A percentile compares a stretch with the other conserved stretches of the same genome.
Evolutionary conservation across 129 eudicot species (phyloP).

Genomic region (Cynara cardunculus): DNA sequence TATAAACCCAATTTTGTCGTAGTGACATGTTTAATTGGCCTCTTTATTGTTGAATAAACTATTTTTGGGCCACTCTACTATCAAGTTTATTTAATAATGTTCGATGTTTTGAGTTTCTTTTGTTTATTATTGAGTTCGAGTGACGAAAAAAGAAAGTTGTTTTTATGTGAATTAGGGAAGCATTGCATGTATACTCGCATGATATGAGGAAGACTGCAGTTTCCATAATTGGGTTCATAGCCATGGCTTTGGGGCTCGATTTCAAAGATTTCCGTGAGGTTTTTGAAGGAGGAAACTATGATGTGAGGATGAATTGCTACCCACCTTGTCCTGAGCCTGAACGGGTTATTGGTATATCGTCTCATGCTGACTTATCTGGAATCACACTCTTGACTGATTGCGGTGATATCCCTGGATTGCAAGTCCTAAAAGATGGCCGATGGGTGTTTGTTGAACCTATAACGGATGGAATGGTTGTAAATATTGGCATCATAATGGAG

Average conservation of each 20-base stretch:
- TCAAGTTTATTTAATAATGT: no score
- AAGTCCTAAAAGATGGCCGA: constrained; percentile 32
- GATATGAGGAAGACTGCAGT: constrained; percentile 30
- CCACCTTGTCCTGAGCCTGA: constrained; percentile 40
- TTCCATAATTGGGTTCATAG: constrained; percentile 34
- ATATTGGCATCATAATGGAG: constrained; percentile 41
- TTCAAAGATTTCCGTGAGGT: constrained; percentile 15
- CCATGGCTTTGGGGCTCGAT: constrained; percentile 33
- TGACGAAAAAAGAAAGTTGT: not conserved
- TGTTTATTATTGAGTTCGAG: not conserved
- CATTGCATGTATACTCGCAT: constrained; percentile 22
- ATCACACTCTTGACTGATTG: constrained; percentile 40
- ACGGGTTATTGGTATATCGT: constrained; percentile 35
- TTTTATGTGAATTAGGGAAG: constrained; percentile 28
- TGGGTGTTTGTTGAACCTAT: constrained; percentile 43
- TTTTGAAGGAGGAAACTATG: constrained; percentile 39
- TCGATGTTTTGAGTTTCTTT: not conserved
- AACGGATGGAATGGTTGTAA: constrained; percentile 24
- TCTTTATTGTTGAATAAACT: no score
- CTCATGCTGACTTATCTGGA: constrained; percentile 38
- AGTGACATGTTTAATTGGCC: no score
- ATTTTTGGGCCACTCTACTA: no score
- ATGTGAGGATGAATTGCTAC: constrained; percentile 42
- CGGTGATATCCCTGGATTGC: constrained; percentile 38
- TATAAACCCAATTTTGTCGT: no score